Base-by-base conservation (phyloP, 768 basidiomycete species). In the Pleurotus platypus region DNA sequence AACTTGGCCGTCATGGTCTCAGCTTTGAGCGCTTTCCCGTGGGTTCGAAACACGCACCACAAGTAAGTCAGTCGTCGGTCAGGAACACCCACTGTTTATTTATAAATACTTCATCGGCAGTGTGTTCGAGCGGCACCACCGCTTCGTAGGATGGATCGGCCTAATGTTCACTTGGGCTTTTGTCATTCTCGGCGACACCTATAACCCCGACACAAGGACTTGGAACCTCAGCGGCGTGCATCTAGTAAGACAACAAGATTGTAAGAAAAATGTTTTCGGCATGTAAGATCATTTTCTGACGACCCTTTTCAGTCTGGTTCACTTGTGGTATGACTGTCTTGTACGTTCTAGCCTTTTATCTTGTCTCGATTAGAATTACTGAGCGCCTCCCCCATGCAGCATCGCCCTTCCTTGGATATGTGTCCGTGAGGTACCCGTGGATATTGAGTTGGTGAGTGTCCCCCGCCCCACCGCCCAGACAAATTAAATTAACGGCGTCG, bases 31-130 rank as follows among this genome's bases (percentile, higher is more conserved):
- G 89, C 87, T 11, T 79, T 90, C 66, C 90, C 89, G 26, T 90
- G 88, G 87, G 81, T 92, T 46, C 78, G 90, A 60, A 90, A 90
- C 63, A 83, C 81, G 9, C 86, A 90, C 62, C 89, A 91, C 76
- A 90, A 90, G 89, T 89, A 67, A 63, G 82, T 69, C 7, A 16
- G 5, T 49, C 46, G 20, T 30, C 35, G 16, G 39, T 15, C 39
- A 16, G 16, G 45, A 15, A 38, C 16, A 6, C 8, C 9, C 46
- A 22, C 11, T 47, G 55, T 16, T 58, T 26, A 37, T 30, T 54
- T 54, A 45, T 56, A 20, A 61, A 26, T 26, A 26, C 24, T 26
- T 26, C 45, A 16, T 46, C 8, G 45, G n/a, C 16, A 90, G 87
- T 65, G 80, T 90, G 16, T 92, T 92, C 62, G 89, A 92, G 68